These are phyloP conservation scores for Colletotrichum liriopes DNA, from an alignment of 2,329 filamentous ascomycete genomes.

Conservation along the genomic window DNA sequence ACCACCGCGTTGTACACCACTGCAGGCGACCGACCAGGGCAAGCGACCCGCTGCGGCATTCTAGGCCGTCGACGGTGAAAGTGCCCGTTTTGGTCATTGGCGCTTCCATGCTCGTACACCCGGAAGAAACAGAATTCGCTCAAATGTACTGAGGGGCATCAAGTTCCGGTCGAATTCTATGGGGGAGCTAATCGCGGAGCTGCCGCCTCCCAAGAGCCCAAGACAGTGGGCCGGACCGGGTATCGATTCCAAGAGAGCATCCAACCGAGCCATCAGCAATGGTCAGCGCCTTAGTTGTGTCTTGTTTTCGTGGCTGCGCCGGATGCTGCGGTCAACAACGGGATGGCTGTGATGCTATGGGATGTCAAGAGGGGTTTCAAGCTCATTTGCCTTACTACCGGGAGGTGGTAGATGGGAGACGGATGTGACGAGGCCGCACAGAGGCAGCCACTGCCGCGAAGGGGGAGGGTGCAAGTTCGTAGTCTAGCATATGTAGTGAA, in stretches of 20 bases:
- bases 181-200: neutral
- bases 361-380: neutral
- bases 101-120: neutral
- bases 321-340: neutral
- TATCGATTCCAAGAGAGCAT: neutral
- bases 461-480: no score
- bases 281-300: slow-evolving; percentile 3
- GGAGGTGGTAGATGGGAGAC: neutral
- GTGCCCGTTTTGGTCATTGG: neutral
- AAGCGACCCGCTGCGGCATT: slow-evolving; percentile 11
- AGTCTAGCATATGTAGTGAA: no score
- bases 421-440: neutral
- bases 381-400: neutral
- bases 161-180: neutral
- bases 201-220: neutral
- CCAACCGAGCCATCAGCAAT: slow-evolving; percentile 19
- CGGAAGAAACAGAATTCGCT: neutral
- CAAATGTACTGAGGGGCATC: neutral
- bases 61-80: slow-evolving; percentile 8
- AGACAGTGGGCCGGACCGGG: slow-evolving; percentile 3
- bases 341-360: slow-evolving; percentile 6
- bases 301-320: slow-evolving; percentile 8
- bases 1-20: neutral
- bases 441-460: slow-evolving; percentile 2
- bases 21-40: slow-evolving; percentile 24